These are phyloP conservation scores for Cubamyces lactineus DNA, from an alignment of 768 basidiomycete genomes.

Conservation along the genomic window DNA sequence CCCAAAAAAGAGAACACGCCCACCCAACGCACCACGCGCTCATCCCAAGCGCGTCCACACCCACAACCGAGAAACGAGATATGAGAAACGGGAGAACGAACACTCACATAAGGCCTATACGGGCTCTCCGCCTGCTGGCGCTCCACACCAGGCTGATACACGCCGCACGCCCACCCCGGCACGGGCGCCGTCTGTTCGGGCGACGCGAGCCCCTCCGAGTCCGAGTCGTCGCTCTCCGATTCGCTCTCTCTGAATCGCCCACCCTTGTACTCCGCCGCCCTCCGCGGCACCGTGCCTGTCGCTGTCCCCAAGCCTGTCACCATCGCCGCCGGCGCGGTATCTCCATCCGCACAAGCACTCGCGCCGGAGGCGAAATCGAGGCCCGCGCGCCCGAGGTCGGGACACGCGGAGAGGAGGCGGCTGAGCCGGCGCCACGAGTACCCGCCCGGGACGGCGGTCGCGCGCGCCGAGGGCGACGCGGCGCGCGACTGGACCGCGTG, in stretches of 20 bases:
- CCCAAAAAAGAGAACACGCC: too few relatives aligned
- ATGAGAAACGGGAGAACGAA: not conserved
- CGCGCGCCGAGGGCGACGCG: not conserved
- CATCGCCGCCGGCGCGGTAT: too few relatives aligned
- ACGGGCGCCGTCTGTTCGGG: slow-evolving; percentile 9
- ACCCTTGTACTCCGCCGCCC: too few relatives aligned
- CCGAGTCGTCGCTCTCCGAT: slow-evolving; percentile 12
- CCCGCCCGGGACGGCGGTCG: not conserved
- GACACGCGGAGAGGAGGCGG: slow-evolving; percentile 17
- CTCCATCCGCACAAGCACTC: too few relatives aligned
- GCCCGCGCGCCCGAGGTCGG: not conserved
- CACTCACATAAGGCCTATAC: slow-evolving; percentile 12
- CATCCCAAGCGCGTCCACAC: too few relatives aligned
- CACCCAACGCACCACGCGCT: too few relatives aligned
- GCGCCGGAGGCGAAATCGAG: not conserved
- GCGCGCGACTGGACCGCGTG: slow-evolving; percentile 36
- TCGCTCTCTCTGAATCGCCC: slow-evolving; percentile 6
- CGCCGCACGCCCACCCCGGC: not conserved
- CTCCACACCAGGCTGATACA: slow-evolving; percentile 2
- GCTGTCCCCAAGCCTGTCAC: too few relatives aligned
- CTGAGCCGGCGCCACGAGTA: slow-evolving; percentile 24
- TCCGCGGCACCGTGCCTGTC: too few relatives aligned
- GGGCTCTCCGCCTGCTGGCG: slow-evolving; percentile 6
- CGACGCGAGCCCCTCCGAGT: slow-evolving; percentile 20
- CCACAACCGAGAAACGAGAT: too few relatives aligned